phyloP scores from a whole-genome alignment of 1,139 yeast species.

The Magnusiomyces suaveolens region DNA sequence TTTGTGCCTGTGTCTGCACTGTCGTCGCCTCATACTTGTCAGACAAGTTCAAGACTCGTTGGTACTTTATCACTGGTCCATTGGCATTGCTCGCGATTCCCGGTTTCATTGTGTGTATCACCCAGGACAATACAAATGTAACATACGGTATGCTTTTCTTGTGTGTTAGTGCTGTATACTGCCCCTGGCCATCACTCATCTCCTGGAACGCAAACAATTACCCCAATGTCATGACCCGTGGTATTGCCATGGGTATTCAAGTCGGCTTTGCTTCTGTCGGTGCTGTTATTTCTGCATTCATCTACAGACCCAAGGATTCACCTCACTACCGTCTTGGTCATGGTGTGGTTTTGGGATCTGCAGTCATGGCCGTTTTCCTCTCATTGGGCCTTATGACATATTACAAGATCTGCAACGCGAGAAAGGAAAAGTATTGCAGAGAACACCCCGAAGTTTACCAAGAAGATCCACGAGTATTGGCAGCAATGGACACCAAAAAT shows the following conservation, averaged over 20 bases:
- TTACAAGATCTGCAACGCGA: not conserved
- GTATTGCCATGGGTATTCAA: constrained; percentile 12
- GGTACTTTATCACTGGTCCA: constrained; percentile 3
- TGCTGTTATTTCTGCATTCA: constrained; percentile 36
- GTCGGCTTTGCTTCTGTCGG: constrained; percentile 19
- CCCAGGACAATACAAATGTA: constrained; percentile 4
- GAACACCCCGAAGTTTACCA: constrained; percentile 2
- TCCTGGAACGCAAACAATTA: constrained; percentile 12
- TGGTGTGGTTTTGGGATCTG: constrained; percentile 1
- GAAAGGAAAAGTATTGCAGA: constrained; percentile 1
- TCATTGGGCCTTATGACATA: not conserved
- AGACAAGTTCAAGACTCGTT: constrained; percentile 25
- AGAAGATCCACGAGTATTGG: not conserved
- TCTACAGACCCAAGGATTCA: constrained; percentile 24
- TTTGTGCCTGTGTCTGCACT: constrained; percentile 30
- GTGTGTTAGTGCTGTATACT: constrained; percentile 9
- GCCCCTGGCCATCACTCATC: constrained; percentile 11
- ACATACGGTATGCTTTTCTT: constrained; percentile 9
- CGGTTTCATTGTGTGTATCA: constrained; percentile 7
- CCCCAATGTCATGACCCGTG: constrained; percentile 8
- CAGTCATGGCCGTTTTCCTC: not conserved
- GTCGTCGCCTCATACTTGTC: constrained; percentile 29
- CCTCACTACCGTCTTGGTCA: constrained; percentile 14
- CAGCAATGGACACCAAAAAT: not conserved
- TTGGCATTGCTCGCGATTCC: constrained; percentile 2